Percentiles rank a stretch among this genome's conserved stretches.
Conservation (phyloP, 2,329 filamentous ascomycete genomes). For the Beauveria medogensis region DNA sequence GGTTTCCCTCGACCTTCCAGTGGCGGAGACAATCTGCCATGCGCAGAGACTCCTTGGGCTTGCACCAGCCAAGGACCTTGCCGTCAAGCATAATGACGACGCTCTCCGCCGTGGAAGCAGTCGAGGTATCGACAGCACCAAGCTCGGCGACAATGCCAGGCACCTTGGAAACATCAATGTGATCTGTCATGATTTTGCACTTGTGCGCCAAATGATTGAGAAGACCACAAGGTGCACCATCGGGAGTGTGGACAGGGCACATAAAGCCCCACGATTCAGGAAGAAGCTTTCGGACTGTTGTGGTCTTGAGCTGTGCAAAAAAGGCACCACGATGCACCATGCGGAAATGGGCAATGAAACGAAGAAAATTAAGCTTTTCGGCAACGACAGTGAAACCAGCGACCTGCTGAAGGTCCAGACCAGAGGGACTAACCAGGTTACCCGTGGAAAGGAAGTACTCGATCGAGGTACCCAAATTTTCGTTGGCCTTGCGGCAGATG, state of each 20-base stretch:
- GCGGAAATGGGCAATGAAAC: conserved; percentile 97
- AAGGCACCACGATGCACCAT: conserved; percentile 99
- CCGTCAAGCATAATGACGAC: conserved; percentile 89
- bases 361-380: conserved; percentile 97
- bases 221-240: conserved; percentile 89
- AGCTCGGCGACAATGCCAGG: conserved; percentile 69
- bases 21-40: conserved; percentile 83
- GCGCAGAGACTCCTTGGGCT: conserved; percentile 69
- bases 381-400: conserved; percentile 95
- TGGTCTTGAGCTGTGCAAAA: conserved; percentile 96
- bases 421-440: conserved; percentile 83
- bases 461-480: conserved; percentile 77
- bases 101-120: conserved; percentile 72
- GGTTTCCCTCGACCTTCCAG: conserved; percentile 88
- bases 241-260: conserved; percentile 94
- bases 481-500: conserved; percentile 74
- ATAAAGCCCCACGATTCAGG: conserved; percentile 98
- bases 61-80: conserved; percentile 81
- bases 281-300: conserved; percentile 87
- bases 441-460: conserved; percentile 97
- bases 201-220: conserved; percentile 94
- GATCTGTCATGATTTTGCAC: conserved; percentile 75
- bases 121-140: conserved; percentile 67
- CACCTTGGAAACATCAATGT: conserved; percentile 65
- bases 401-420: conserved; percentile 87